Evolutionary conservation across 2,329 filamentous ascomycete genomes (phyloP).

Genomic region (Exophiala bonariae): DNA sequence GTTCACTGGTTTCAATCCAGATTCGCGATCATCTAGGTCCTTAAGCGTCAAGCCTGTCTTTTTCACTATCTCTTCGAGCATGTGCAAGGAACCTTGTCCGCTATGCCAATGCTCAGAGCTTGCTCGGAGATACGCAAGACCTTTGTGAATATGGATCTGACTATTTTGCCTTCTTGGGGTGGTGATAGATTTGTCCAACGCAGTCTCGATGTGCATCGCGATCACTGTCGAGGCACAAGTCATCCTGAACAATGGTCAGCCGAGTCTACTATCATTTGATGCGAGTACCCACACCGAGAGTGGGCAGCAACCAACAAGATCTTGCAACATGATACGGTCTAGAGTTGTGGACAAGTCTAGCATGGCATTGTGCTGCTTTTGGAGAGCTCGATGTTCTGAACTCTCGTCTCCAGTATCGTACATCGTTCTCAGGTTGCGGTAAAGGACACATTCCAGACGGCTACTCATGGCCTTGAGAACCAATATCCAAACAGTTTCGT

Average conservation of each 20-base stretch:
- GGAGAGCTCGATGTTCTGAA: not conserved
- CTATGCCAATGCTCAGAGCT: slow-evolving; percentile 1
- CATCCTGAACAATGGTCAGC: not conserved
- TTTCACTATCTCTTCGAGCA: not conserved
- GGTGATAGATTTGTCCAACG: not conserved
- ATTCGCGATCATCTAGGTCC: no score
- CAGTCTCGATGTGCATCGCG: slow-evolving; percentile 1
- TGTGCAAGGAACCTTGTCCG: not conserved
- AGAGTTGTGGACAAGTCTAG: not conserved
- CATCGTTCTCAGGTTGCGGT: not conserved
- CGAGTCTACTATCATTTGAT: not conserved
- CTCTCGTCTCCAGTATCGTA: not conserved
- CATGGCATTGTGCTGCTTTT: slow-evolving; percentile 1
- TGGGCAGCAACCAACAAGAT: not conserved
- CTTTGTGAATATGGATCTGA: not conserved
- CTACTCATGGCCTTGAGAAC: not conserved
- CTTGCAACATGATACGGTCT: not conserved
- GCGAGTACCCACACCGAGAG: not conserved
- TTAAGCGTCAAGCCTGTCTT: not conserved
- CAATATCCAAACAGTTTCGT: not conserved
- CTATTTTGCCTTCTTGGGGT: no score
- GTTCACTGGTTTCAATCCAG: no score
- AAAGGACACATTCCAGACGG: not conserved
- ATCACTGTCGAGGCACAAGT: slow-evolving; percentile 1
- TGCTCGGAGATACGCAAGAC: not conserved